Evolutionary conservation across 306 rosid species (phyloP), one percentile per base, ranked within the genome.

Genomic region (Ceratonia siliqua): DNA sequence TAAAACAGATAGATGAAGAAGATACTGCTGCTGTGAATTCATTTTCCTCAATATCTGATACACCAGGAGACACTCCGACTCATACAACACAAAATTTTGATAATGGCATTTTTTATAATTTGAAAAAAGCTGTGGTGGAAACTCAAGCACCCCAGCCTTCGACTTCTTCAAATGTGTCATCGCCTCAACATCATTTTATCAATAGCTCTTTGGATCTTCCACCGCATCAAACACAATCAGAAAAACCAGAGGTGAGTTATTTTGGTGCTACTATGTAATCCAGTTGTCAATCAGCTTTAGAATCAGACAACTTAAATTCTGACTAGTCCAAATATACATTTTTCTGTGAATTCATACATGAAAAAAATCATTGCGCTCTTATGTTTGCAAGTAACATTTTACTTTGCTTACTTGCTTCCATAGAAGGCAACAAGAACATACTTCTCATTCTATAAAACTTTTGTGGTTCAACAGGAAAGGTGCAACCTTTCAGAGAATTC

Each of bases 191-290:
- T 82, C 65, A 58, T 17, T 54, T 53, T 41, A 74, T 75, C 50
- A 85, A 72, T 72, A 77, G 73, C 33, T 66, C 24, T 54, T 70
- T 41, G 67, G 68, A 82, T 58, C 78, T 39, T 56, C 55, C 54
- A 35, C 64, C 81, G 22, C 41, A 28, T 57, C 76, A 62, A 58
- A 53, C 0, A 41, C 59, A 61, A 58, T 61, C 80, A 32, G 78
- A 70, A 65, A 71, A 79, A 36, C 30, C 41, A 58, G 66, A 82
- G 91, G 97, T 89, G 48, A 77, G 85, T 77, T 3, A 21, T 49
- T 63, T 61, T 64, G 14, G 33, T 80, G 73, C 41, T 67, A 22
- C 20, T 38, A 17, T 33, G 32, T 5, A 18, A 33, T 62, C 32
- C 55, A 57, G 13, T 4, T 25, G 39, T 63, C 74, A 8, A 15